Base-by-base conservation (phyloP, 345 rosid species). In the Pelargonium nanum region DNA sequence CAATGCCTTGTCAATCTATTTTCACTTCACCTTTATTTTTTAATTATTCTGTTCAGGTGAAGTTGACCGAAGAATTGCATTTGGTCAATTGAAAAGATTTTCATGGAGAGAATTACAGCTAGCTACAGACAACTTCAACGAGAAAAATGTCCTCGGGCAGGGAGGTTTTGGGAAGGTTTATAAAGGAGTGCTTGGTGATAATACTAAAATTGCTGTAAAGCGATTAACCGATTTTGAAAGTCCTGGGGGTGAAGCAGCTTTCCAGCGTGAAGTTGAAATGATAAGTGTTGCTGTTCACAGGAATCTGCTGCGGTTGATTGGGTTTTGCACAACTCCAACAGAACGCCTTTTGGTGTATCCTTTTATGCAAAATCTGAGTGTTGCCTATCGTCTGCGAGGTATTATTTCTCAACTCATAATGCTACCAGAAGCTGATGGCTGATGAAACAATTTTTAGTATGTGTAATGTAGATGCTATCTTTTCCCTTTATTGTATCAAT, bases 131-230 rank as follows among this genome's bases (percentile, higher is more conserved):
- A 83, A 61, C 72, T 92, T 92, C 78, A 86, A 69, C 4, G 98
- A 92, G 67, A 85, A 81, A 68, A 87, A 89, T 60, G 77, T 92
- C 25, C 95, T 92, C 16, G 98, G 98, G 22, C 96, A 89, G 77
- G 98, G 96, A 68, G 98, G 96, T 44, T 92, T 89, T 58, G 96
- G 96, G 56, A 92, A 92, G 79, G 98, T 92, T 55, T 92, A 92
- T 68, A 87, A 79, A 75, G 98, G 98, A 64, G 82, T 82, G 60
- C 93, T 92, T 74, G 73, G 76, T 32, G 96, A 89, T 75, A 73
- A 73, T 65, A 83, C 93, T 32, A 88, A 85, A 76, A 77, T 89
- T 9, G 96, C 98, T 1, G 98, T 92, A 48, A 92, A 92, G 80
- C 83, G 98, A 53, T 78, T 89, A 57, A 89, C 91, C 19, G 91